Base-by-base conservation (phyloP, 2,329 filamentous ascomycete genomes). In the Bipolaris bicolor region DNA sequence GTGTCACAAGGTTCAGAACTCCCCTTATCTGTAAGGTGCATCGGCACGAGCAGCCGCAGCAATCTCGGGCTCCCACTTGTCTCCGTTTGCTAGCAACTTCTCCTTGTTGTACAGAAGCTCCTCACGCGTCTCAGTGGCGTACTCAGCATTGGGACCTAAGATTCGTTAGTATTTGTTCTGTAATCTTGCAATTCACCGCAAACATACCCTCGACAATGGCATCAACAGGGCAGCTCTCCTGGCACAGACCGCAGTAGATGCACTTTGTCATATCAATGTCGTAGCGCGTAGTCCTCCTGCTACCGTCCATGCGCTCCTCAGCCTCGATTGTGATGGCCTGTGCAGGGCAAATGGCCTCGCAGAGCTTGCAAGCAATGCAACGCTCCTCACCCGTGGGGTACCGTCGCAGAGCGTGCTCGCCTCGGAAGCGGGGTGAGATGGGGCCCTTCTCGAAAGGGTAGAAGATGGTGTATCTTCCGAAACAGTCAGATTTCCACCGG, bases 251-350 rank as follows among this genome's bases (percentile, higher is more conserved):
- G 79, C 95, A 98, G 87, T 98, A 99, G 80, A 99, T 99, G 83
- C 95, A 99, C 86, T 99, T 99, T 74, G 95, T 98, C 95, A 99
- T 99, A 81, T 99, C 95, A 76, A 99, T 97, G 78, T 99, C 95
- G 82, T 99, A 99, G 77, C 94, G 88, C 58, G 94, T 97, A 49
- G 95, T 99, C 76, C 95, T 88, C 79, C 95, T 88, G 74, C 91
- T 96, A 63, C 95, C 95, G 73, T 99, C 95, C 74, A 91, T 91
- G 76, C 95, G 92, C 84, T 99, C 95, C 80, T 99, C 95, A 55
- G 95, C 95, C 82, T 99, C 95, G 72, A 99, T 99, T 51, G 95
- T 99, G 79, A 99, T 99, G 74, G 95, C 95, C 81, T 97, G 91
- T 55, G 95, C 95, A 40, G 95, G 95, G 86, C 95, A 99, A 76